Evolutionary conservation across 768 basidiomycete genomes (phyloP).

Genomic region (Pleurotus ostreatus): DNA sequence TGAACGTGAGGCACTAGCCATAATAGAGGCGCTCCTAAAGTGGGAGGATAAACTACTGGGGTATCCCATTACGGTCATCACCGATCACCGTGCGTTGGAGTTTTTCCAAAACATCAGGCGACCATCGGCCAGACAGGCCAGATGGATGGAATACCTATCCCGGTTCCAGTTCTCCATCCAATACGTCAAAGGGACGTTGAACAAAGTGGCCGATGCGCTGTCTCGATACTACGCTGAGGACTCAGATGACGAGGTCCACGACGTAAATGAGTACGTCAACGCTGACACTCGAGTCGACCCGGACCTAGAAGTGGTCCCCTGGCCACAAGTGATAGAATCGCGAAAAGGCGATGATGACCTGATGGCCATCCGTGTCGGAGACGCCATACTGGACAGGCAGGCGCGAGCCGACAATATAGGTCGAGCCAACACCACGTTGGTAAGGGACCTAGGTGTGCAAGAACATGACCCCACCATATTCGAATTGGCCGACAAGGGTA

Average conservation of each 20-base stretch:
- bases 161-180: constrained; percentile 20
- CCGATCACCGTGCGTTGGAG: not conserved
- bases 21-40: constrained; percentile 17
- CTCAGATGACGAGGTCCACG: constrained; percentile 5
- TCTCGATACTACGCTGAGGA: constrained; percentile 22
- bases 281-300: constrained; percentile 10
- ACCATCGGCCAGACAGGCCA: constrained; percentile 11
- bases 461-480: too few relatives aligned
- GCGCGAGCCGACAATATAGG: too few relatives aligned
- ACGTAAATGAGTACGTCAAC: not conserved
- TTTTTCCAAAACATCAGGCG: constrained; percentile 17
- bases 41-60: constrained; percentile 13
- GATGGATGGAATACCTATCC: constrained; percentile 24
- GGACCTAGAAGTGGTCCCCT: constrained; percentile 7
- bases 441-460: too few relatives aligned
- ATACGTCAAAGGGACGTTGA: constrained; percentile 19
- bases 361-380: rapidly evolving
- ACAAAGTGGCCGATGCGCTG: constrained; percentile 26
- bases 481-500: too few relatives aligned
- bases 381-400: too few relatives aligned
- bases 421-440: too few relatives aligned
- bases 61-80: constrained; percentile 17
- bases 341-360: not conserved
- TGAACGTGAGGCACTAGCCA: too few relatives aligned
- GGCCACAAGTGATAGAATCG: not conserved